Base-by-base conservation (phyloP, 1,284 basidiomycete genomes). In the Malassezia sympodialis region DNA sequence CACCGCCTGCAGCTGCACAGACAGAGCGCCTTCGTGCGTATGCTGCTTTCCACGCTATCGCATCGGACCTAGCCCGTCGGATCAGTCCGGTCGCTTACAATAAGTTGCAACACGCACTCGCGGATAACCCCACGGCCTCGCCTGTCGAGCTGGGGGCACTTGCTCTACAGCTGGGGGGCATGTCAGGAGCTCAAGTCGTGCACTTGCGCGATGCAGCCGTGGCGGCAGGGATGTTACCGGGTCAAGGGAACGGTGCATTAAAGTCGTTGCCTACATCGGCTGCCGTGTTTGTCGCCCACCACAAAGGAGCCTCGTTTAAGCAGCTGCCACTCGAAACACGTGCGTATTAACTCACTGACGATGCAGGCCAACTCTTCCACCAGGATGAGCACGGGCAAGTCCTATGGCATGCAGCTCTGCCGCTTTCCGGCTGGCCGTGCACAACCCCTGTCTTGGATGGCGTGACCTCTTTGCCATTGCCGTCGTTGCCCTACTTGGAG, bases 401-500 rank as follows among this genome's bases (percentile, higher is more conserved):
- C 23, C 54, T 59, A 19, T 71, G 68, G 68, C 66, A 66, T 40
- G 61, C 67, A 8, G 67, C 65, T 2, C 54, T 64, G 1, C 68
- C 68, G 3, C 31, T 70, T 15, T 53, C 61, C 21, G 60, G 66
- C 17, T 56, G 54, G 54, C 41, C n/a, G n/a, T 4, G 15, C 10
- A 19, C 37, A 3, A 27, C 24, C 2, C 26, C 40, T 3, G 41
- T 52, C 8, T 30, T 41, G 27, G 55, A 57, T 26, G 55, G 55
- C 5, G 40, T 28, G 8, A 52, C 43, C 8, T 19, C 19, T 7
- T 5, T 52, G n/a, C 49, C 55, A 1, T 24, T 52, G 3, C 55
- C 55, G 8, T 52, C 50, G 7, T 30, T 52, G 23, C 17, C 24
- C 4, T 57, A 51, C 27, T 14, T 57, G 26, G 35, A 55, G 19